Evolutionary conservation across 1,284 basidiomycete genomes (phyloP), one percentile per base, ranked within the genome.

Genomic region (Rhodotorula sp.): DNA sequence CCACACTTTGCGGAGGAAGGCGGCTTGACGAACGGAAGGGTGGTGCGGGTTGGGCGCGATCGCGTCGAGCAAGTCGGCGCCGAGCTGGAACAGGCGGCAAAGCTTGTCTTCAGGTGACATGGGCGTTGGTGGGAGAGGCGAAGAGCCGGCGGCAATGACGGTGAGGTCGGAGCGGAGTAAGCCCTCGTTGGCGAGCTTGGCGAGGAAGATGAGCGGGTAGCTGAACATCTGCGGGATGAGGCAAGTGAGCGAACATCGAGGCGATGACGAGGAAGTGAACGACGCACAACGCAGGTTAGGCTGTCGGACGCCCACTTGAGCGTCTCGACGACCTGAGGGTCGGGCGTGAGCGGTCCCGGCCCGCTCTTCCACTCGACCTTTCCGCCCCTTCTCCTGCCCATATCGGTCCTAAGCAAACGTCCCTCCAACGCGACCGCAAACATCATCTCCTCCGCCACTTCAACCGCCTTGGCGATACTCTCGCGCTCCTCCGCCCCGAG

Each of bases 141-240:
- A 40, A 0, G 59, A n/a, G 40, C 47, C 47, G 34, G 71, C 34
- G 2, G 59, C 15, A 31, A 71, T 62, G 46, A 73, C 64, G 44
- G 60, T 67, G 22, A 73, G 61, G 64, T 71, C 69, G 16, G 69
- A 56, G 18, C 58, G 47, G 28, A 75, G 65, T 7, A 75, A 50
- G 26, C 73, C 71, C 62, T 73, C 73, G 63, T 71, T 71, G 44
- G 67, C 69, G 44, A 75, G 64, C 51, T 71, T 70, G 52, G 67
- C 71, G 50, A 75, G 65, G 61, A 73, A 71, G 51, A 75, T 71
- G 30, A 73, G 48, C 5, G 71, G 63, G 44, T 71, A 71, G 50
- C 57, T 64, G 59, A 70, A 73, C 61, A 73, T 63, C 71, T 72
- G 63, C 26, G 28, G 28, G 20, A 26, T 4, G 13, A 20, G 22